A percentile compares a stretch with the other conserved stretches of the same genome.
Conservation (phyloP, 2,329 filamentous ascomycete species). For the Fusarium neocosmosporiellum region DNA sequence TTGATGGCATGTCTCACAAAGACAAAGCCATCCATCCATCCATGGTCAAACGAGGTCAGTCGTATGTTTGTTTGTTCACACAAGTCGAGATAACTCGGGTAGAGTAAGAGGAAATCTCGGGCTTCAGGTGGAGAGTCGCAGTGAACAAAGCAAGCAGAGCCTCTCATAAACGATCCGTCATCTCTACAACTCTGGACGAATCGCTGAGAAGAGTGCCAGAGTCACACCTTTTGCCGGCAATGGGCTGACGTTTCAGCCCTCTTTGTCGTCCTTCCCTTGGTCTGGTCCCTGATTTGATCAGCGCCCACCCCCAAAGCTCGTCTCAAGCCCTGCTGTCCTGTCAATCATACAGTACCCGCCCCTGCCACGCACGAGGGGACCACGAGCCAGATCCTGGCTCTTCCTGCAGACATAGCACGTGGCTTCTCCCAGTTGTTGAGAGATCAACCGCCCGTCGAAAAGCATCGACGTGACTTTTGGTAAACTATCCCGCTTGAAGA, state of each 20-base stretch:
- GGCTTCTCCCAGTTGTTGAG: constrained; percentile 13
- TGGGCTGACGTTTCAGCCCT: constrained; percentile 43
- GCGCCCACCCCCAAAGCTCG: neutral
- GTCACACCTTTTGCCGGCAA: neutral
- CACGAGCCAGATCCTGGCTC: neutral
- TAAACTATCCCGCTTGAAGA: neutral
- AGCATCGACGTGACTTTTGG: neutral
- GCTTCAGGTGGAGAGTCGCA: neutral
- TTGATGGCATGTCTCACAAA: neutral
- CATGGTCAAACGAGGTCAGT: neutral
- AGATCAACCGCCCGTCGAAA: neutral
- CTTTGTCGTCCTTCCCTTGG: neutral
- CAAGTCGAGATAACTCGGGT: neutral
- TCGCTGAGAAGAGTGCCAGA: neutral
- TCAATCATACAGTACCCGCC: neutral
- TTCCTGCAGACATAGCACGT: constrained; percentile 30
- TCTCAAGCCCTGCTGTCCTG: neutral
- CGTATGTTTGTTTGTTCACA: neutral
- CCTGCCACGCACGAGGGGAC: neutral
- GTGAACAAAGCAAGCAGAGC: neutral
- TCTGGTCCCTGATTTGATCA: constrained; percentile 4
- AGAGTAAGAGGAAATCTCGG: neutral
- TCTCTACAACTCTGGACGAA: neutral
- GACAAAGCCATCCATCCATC: neutral
- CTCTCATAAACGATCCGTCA: neutral